phyloP scores from a whole-genome alignment of 345 rosid species.

The Brassica juncea region DNA sequence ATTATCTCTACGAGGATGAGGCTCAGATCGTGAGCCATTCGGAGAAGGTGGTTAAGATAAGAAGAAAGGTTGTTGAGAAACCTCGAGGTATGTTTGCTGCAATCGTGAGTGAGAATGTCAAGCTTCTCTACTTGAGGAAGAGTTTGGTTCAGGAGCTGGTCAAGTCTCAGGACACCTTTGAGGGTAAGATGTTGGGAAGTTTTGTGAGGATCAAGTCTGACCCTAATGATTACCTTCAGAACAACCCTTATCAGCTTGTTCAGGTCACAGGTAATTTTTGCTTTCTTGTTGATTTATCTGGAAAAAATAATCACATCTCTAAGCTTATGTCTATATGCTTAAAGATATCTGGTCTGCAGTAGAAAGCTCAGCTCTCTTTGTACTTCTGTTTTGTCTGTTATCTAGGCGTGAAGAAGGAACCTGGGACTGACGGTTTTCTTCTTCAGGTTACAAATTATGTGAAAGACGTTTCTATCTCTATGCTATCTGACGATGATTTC shows the following conservation, averaged over 20 bases:
- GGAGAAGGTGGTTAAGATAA: slow-evolving; percentile 41
- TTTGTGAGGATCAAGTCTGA: slow-evolving; percentile 75
- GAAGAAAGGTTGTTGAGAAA: slow-evolving; percentile 35
- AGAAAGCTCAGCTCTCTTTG: slow-evolving; percentile 30
- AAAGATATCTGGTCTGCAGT: slow-evolving; percentile 1
- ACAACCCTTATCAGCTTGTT: slow-evolving; percentile 63
- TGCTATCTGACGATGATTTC: slow-evolving; percentile 79
- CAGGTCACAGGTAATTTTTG: slow-evolving; percentile 64
- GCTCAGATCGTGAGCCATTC: slow-evolving; percentile 21
- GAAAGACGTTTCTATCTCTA: slow-evolving; percentile 57
- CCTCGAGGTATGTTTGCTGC: slow-evolving; percentile 64
- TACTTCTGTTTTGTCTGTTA: slow-evolving; percentile 32
- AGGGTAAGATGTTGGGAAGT: slow-evolving; percentile 62
- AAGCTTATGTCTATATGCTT: slow-evolving; percentile 2
- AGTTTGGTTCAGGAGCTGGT: slow-evolving; percentile 62
- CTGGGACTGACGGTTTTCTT: slow-evolving; percentile 50
- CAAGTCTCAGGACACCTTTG: slow-evolving; percentile 51
- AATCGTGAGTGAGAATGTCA: slow-evolving; percentile 61
- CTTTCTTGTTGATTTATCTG: too few species aligned
- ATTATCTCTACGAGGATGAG: slow-evolving; percentile 50
- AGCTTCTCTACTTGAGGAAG: slow-evolving; percentile 69
- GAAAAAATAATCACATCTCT: too few species aligned
- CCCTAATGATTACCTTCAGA: slow-evolving; percentile 69
- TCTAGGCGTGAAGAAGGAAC: slow-evolving; percentile 60
- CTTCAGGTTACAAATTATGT: slow-evolving; percentile 65